phyloP scores from a whole-genome alignment of 2,329 filamentous ascomycete species.

The Beauveria pseudobassiana region DNA sequence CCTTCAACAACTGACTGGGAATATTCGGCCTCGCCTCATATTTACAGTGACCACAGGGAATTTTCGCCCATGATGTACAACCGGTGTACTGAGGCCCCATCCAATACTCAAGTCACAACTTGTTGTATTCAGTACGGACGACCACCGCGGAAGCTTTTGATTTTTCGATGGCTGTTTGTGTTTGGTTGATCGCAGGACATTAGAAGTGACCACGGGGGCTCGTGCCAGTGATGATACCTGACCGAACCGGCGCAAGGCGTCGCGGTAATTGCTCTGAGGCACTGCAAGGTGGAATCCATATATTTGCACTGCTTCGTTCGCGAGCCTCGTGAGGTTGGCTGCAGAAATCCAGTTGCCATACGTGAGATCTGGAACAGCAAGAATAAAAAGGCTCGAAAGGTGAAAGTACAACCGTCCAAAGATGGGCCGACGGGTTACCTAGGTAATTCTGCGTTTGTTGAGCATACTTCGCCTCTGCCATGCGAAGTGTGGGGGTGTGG shows the following conservation, averaged over 20 bases:
- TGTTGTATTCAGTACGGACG: conserved; percentile 3
- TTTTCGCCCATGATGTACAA: conserved; percentile 7
- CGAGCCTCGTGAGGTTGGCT: conserved; percentile 4
- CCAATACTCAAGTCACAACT: neutral
- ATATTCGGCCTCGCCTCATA: neutral
- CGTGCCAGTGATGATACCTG: conserved; percentile 8
- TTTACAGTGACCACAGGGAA: conserved; percentile 2
- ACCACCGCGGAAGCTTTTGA: neutral
- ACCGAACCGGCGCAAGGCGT: conserved; percentile 9
- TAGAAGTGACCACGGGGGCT: conserved; percentile 3
- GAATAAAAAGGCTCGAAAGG: neutral
- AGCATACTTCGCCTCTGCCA: too few relatives aligned
- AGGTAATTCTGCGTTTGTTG: neutral
- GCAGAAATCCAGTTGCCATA: neutral
- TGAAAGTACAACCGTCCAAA: neutral
- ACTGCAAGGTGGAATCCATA: neutral
- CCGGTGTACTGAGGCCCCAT: conserved; percentile 5
- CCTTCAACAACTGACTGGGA: neutral
- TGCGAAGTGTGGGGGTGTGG: too few relatives aligned
- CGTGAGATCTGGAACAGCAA: neutral
- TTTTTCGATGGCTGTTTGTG: conserved; percentile 8
- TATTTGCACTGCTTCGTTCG: conserved; percentile 1
- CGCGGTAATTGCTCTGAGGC: conserved; percentile 9
- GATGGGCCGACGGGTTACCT: neutral
- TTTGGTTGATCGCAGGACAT: conserved; percentile 7